Percentiles rank a stretch among this genome's conserved stretches.
Conservation (phyloP, 305 asterid species). For the Withania somnifera region DNA sequence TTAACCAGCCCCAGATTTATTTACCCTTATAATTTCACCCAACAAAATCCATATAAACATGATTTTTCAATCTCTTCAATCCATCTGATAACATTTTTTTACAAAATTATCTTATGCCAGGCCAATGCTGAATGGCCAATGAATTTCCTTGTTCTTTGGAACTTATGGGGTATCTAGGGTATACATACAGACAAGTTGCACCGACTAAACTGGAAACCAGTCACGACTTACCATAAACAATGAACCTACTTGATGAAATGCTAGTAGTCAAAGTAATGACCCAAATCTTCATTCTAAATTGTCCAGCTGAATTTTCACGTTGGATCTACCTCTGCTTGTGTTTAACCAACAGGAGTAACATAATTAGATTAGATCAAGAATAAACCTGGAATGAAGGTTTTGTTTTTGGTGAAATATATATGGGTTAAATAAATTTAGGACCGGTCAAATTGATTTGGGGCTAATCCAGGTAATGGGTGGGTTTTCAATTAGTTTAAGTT, state of each 20-base stretch:
- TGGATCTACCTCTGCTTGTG: constrained; percentile 71
- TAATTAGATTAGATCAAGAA: background rate
- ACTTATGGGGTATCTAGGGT: background rate
- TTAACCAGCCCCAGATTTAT: no score
- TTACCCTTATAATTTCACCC: no score
- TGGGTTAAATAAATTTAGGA: no score
- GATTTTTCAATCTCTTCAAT: background rate
- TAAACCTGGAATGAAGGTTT: no score
- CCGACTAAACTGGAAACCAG: background rate
- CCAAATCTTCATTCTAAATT: constrained; percentile 25
- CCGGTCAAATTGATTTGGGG: no score
- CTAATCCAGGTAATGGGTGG: no score
- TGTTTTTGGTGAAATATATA: no score
- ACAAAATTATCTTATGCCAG: background rate
- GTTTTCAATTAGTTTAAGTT: no score
- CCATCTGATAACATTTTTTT: background rate
- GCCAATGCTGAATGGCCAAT: no score
- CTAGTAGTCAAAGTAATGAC: no score
- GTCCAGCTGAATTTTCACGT: constrained; percentile 44
- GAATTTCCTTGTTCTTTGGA: no score
- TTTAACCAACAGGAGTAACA: background rate
- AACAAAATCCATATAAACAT: background rate
- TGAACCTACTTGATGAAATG: background rate
- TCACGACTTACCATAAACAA: background rate
- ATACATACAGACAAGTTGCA: background rate